Evolutionary conservation across 139 green algal species (phyloP).

Genomic region (Chlamydomonas schloesseri): DNA sequence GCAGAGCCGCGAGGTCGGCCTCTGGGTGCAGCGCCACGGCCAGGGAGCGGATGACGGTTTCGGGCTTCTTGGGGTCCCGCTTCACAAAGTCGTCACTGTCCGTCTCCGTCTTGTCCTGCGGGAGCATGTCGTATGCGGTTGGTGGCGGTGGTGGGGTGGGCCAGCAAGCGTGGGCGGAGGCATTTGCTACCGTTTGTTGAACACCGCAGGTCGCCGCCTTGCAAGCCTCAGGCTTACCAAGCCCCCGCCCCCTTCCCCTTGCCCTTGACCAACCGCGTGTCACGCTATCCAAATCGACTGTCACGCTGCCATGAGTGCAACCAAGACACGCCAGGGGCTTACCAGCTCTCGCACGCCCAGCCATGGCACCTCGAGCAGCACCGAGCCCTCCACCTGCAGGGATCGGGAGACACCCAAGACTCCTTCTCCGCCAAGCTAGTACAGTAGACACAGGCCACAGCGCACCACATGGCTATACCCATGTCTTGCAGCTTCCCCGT

Average conservation of each 20-base stretch:
- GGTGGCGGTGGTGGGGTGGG: not conserved
- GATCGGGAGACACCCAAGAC: too few species aligned
- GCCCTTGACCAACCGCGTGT: too few species aligned
- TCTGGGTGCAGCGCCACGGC: slow-evolving; percentile 18
- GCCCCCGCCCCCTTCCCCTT: too few species aligned
- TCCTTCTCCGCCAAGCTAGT: too few species aligned
- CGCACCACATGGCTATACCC: too few species aligned
- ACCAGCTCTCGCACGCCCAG: slow-evolving; percentile 43
- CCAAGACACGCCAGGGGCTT: not conserved
- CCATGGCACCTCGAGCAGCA: slow-evolving; percentile 48
- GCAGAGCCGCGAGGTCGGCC: not conserved
- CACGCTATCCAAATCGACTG: too few species aligned
- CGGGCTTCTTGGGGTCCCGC: slow-evolving; percentile 28
- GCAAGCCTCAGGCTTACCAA: too few species aligned
- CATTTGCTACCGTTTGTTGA: too few species aligned
- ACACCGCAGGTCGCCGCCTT: too few species aligned
- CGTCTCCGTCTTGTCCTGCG: slow-evolving; percentile 20
- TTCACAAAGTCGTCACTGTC: slow-evolving; percentile 42
- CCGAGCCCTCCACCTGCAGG: slow-evolving; percentile 21
- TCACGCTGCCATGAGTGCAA: too few species aligned
- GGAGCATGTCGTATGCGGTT: not conserved
- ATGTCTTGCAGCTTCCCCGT: too few species aligned
- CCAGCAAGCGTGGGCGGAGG: not conserved
- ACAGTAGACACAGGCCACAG: too few species aligned
- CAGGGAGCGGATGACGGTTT: slow-evolving; percentile 3